A percentile compares a stretch with the other conserved stretches of the same genome.
Evolutionary conservation across 345 rosid genomes (phyloP).

Genomic region (Corchorus capsularis): DNA sequence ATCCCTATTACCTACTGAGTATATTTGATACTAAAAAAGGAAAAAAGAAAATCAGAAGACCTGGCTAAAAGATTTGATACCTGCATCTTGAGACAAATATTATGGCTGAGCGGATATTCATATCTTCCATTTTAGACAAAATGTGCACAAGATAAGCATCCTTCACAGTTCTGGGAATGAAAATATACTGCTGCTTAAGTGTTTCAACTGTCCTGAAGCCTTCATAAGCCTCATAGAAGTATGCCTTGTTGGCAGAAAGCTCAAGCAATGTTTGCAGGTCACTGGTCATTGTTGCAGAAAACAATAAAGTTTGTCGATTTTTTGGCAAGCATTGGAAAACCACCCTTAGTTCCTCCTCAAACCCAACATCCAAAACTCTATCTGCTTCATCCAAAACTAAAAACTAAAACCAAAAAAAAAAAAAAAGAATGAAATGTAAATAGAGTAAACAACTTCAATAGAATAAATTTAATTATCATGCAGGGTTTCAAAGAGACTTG

Average conservation of each 20-base stretch:
- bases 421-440: not conserved
- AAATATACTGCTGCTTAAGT: conserved; percentile 78
- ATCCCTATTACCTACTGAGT: not conserved
- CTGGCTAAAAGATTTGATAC: conserved; percentile 37
- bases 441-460: not conserved
- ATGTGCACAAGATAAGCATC: conserved; percentile 80
- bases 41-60: not conserved
- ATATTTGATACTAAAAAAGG: not conserved
- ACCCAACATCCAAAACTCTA: conserved; percentile 94
- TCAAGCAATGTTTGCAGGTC: conserved; percentile 68
- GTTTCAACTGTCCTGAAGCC: conserved; percentile 90
- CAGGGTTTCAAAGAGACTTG: not conserved
- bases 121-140: conserved; percentile 77
- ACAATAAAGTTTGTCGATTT: conserved; percentile 75
- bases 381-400: conserved; percentile 97
- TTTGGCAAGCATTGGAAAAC: conserved; percentile 77
- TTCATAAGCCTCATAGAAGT: conserved; percentile 92
- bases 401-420: conserved; percentile 44
- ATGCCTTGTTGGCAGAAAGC: conserved; percentile 84
- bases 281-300: conserved; percentile 95
- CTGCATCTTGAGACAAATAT: conserved; percentile 97
- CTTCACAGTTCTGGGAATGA: conserved; percentile 74
- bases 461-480: not conserved
- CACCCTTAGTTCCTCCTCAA: conserved; percentile 77
- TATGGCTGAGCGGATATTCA: conserved; percentile 86